These are phyloP conservation scores for Kodamaea fungicola DNA, from an alignment of 1,139 yeast species.

Conservation along the genomic window DNA sequence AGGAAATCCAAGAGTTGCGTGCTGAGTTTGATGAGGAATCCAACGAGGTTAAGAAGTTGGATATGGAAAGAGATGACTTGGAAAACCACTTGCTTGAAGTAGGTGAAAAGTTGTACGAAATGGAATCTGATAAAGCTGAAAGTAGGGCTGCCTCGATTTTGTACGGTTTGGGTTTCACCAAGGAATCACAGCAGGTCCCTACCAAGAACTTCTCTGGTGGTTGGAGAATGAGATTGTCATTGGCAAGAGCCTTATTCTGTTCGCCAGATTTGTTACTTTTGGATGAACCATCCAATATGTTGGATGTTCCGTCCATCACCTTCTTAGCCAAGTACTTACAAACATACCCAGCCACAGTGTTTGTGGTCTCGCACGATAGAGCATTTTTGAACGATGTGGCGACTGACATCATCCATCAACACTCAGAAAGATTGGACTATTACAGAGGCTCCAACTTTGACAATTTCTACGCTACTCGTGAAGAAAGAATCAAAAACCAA, in stretches of 20 bases:
- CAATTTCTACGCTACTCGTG: conserved; percentile 87
- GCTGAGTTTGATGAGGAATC: conserved; percentile 79
- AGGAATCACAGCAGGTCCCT: conserved; percentile 75
- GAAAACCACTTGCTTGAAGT: conserved; percentile 75
- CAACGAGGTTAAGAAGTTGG: conserved; percentile 73
- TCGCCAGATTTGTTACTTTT: conserved; percentile 87
- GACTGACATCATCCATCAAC: conserved; percentile 96
- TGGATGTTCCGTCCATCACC: conserved; percentile 98
- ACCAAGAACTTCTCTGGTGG: conserved; percentile 97
- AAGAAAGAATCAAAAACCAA: conserved; percentile 91
- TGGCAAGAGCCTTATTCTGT: conserved; percentile 96
- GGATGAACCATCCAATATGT: conserved; percentile 99
- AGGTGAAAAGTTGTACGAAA: conserved; percentile 76
- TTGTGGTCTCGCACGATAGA: conserved; percentile 96
- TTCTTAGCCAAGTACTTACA: conserved; percentile 86
- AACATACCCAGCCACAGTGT: conserved; percentile 84
- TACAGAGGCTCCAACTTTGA: conserved; percentile 94
- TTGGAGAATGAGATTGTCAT: conserved; percentile 99
- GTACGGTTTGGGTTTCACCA: conserved; percentile 88
- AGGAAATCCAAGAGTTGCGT: conserved; percentile 68
- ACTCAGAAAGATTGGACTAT: conserved; percentile 92
- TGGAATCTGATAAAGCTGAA: conserved; percentile 97
- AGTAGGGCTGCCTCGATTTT: conserved; percentile 95
- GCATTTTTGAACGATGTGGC: conserved; percentile 97
- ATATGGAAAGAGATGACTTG: conserved; percentile 84